Evolutionary conservation across 2,329 filamentous ascomycete genomes (phyloP).

Genomic region (Aspergillus ruber): DNA sequence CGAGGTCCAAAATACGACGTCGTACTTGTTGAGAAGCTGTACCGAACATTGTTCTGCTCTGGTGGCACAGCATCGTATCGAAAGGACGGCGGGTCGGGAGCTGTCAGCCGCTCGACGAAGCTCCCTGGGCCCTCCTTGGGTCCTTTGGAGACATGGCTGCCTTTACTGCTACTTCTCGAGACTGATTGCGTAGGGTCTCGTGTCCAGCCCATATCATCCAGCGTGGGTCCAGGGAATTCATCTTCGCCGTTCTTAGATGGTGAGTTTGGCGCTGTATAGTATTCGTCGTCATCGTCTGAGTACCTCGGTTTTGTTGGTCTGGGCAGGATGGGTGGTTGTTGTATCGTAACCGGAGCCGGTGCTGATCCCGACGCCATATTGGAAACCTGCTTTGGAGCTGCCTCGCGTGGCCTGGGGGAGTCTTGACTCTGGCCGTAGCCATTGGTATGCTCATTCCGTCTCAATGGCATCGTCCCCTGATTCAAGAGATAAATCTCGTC

Average conservation of each 20-base stretch:
- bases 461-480: slow-evolving; percentile 12
- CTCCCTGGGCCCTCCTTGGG: slow-evolving; percentile 4
- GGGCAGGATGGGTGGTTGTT: not conserved
- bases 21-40: slow-evolving; percentile 21
- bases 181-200: not conserved
- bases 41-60: slow-evolving; percentile 2
- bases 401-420: not conserved
- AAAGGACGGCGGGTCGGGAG: slow-evolving; percentile 6
- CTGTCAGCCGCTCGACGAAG: slow-evolving; percentile 16
- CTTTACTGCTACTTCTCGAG: not conserved
- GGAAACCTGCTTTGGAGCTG: not conserved
- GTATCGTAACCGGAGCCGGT: not conserved
- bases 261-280: slow-evolving; percentile 26
- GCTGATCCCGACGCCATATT: not conserved
- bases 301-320: slow-evolving; percentile 9
- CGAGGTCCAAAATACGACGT: slow-evolving; percentile 13
- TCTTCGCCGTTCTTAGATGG: slow-evolving; percentile 13
- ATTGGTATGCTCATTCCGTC: not conserved
- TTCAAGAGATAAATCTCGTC: slow-evolving; percentile 28
- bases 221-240: not conserved
- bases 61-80: slow-evolving; percentile 13
- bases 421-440: not conserved
- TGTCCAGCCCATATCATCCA: not conserved
- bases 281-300: slow-evolving; percentile 18
- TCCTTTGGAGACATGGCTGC: slow-evolving; percentile 4